A percentile compares a stretch with the other conserved stretches of the same genome.
These are phyloP conservation scores for Streptanthus diversifolius DNA, from an alignment of 345 rosid genomes.

Conservation along the genomic window DNA sequence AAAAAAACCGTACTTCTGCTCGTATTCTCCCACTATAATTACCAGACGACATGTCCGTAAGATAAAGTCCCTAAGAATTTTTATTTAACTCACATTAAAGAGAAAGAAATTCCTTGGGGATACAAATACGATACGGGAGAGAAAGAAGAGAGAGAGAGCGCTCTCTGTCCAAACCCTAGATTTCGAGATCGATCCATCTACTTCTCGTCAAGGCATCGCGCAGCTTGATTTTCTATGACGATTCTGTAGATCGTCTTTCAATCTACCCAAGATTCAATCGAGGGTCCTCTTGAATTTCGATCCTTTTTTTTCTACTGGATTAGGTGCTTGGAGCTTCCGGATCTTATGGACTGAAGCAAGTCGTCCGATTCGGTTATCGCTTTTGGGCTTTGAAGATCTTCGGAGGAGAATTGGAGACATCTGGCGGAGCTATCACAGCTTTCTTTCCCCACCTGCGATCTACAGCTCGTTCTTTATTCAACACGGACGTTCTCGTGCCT, in stretches of 20 bases:
- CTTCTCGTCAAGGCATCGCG: conserved; percentile 1
- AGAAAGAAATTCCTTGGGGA: neutral
- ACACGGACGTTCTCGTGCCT: conserved; percentile 3
- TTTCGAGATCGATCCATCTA: conserved; percentile 17
- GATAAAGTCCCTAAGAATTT: neutral
- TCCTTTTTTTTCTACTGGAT: neutral
- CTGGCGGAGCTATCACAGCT: neutral
- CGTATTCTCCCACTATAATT: neutral
- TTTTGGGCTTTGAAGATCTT: conserved; percentile 12
- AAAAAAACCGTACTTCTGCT: neutral
- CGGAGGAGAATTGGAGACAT: conserved; percentile 7
- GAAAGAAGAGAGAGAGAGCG: neutral
- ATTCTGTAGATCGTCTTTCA: neutral
- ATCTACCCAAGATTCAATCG: conserved; percentile 10
- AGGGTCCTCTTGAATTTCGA: neutral
- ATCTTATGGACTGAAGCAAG: conserved; percentile 21
- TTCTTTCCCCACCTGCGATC: neutral
- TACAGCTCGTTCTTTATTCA: conserved; percentile 4
- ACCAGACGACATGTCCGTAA: neutral
- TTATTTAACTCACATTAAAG: neutral
- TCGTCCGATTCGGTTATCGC: neutral
- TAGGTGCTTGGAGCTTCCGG: conserved; percentile 14
- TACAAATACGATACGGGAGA: neutral
- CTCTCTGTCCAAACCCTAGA: conserved; percentile 30
- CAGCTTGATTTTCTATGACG: neutral